Percentiles rank a stretch among this genome's conserved stretches.
phyloP scores from a whole-genome alignment of 805 yeast species.

The Teunomyces barrocoloradensis region DNA sequence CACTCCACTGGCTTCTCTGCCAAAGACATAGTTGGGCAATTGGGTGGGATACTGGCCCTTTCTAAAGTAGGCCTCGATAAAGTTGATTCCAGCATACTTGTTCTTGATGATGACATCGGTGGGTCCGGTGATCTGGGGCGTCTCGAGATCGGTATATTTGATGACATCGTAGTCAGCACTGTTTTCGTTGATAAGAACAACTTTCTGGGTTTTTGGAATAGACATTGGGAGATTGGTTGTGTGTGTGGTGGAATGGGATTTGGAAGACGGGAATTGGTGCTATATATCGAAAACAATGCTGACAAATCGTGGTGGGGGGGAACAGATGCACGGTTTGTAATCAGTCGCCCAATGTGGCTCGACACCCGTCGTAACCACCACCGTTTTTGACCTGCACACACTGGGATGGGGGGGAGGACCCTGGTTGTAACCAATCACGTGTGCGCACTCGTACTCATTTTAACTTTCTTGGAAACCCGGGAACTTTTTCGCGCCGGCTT shows the following conservation, averaged over 20 bases:
- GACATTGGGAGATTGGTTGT: conserved; percentile 6
- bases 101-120: conserved; percentile 68
- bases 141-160: conserved; percentile 54
- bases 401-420: too few species aligned
- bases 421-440: too few species aligned
- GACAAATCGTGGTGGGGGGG: too few species aligned
- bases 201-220: conserved; percentile 59
- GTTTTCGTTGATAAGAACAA: conserved; percentile 48
- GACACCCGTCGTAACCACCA: background rate
- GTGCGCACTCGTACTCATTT: too few species aligned
- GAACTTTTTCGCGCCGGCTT: background rate
- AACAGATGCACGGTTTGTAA: too few species aligned
- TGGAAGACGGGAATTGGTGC: background rate
- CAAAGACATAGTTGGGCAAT: conserved; percentile 58
- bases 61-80: conserved; percentile 81
- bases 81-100: conserved; percentile 76
- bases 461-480: background rate
- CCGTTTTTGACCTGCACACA: background rate
- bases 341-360: too few species aligned
- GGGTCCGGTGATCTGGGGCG: conserved; percentile 53
- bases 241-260: background rate
- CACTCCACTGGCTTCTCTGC: conserved; percentile 72
- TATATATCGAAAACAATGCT: background rate
- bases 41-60: conserved; percentile 66
- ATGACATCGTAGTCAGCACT: conserved; percentile 59